Conservation (phyloP, 768 basidiomycete genomes). For the Auriscalpium orientale region DNA sequence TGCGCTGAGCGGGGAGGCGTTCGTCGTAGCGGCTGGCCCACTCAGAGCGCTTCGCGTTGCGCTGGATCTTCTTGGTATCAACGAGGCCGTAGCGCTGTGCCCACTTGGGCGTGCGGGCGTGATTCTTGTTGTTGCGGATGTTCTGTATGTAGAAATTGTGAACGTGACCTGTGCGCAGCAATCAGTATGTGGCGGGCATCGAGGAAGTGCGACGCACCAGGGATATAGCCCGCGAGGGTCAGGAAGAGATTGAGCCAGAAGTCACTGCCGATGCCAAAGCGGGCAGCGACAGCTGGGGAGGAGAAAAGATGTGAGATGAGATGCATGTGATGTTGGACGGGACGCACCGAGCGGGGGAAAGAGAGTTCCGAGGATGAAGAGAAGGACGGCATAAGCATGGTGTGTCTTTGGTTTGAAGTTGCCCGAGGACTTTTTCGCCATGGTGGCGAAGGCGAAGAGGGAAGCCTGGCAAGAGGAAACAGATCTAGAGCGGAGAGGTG, state of each 20-base stretch:
- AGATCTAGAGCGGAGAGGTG: too few species aligned
- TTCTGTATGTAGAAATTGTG: slow-evolving; percentile 98
- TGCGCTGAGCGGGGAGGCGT: slow-evolving; percentile 61
- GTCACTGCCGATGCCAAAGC: slow-evolving; percentile 87
- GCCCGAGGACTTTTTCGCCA: not conserved
- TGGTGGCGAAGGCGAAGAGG: not conserved
- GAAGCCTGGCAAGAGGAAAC: not conserved
- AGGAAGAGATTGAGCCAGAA: slow-evolving; percentile 87
- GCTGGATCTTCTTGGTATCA: slow-evolving; percentile 67
- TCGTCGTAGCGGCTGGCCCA: slow-evolving; percentile 89
- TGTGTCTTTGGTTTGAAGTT: slow-evolving; percentile 54
- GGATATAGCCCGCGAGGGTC: slow-evolving; percentile 89
- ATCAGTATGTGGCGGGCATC: slow-evolving; percentile 3
- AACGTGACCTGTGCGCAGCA: slow-evolving; percentile 52
- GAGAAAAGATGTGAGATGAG: slow-evolving; percentile 2
- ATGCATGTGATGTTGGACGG: not conserved
- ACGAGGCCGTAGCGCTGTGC: slow-evolving; percentile 85
- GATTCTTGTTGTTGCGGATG: slow-evolving; percentile 91
- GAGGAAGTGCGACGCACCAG: slow-evolving; percentile 39
- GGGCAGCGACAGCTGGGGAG: slow-evolving; percentile 74
- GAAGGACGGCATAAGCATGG: slow-evolving; percentile 73
- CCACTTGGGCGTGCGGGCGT: slow-evolving; percentile 94
- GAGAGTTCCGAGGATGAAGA: slow-evolving; percentile 85
- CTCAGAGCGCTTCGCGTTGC: slow-evolving; percentile 72
- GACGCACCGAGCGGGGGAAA: slow-evolving; percentile 82